Evolutionary conservation across 2,329 filamentous ascomycete genomes (phyloP).

Genomic region (Diaporthe destruens): DNA sequence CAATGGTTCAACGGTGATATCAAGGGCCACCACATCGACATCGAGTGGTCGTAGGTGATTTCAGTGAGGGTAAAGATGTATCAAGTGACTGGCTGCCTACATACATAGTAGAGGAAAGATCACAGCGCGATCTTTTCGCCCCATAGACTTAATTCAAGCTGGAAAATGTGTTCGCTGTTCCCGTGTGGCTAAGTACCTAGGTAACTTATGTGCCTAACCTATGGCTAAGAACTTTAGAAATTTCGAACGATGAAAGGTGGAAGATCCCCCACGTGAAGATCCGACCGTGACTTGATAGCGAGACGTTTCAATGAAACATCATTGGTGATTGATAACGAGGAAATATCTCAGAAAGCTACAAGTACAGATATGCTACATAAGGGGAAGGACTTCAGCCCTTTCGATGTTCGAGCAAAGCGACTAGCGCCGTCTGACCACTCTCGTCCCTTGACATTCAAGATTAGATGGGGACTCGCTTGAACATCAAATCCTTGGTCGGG

Average conservation of each 20-base stretch:
- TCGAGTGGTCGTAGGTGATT: slow-evolving; percentile 16
- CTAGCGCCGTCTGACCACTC: not conserved
- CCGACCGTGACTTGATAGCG: no score
- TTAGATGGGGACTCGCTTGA: slow-evolving; percentile 43
- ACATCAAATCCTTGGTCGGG: slow-evolving; percentile 45
- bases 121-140: not conserved
- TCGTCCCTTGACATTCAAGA: not conserved
- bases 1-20: slow-evolving; percentile 40
- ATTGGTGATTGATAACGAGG: no score
- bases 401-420: not conserved
- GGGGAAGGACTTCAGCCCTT: not conserved
- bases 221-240: no score
- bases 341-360: not conserved
- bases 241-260: no score
- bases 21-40: slow-evolving; percentile 37
- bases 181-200: no score
- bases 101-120: not conserved
- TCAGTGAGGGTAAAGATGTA: not conserved
- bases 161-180: no score
- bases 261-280: no score
- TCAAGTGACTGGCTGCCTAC: not conserved
- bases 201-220: no score
- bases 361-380: not conserved
- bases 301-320: no score
- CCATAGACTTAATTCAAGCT: no score